Evolutionary conservation across 805 yeast genomes (phyloP), one percentile per base, ranked within the genome.

Genomic region (Candida qinlingensis): DNA sequence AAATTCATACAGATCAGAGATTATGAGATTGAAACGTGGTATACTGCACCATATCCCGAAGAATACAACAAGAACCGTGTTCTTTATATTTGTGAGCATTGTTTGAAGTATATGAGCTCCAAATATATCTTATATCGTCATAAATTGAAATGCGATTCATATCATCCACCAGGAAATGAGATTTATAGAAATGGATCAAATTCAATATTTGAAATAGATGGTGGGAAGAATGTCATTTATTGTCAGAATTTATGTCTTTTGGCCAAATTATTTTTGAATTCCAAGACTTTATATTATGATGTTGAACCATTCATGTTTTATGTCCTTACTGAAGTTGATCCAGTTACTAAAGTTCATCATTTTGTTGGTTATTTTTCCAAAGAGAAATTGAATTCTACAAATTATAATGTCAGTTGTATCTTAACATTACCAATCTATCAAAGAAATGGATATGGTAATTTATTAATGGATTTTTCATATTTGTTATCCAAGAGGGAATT

Each of bases 311-410:
- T 92, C 58, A 77, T 86, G 62, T 94, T 94, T 62, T 94, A 92
- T 66, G 81, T 91, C 2, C 66, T 94, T 41, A 86, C 92, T 5
- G 94, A 86, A 54, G 71, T 76, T 39, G 87, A 82, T 57, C 71
- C 60, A 5, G 43, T 53, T 0, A 55, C 59, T 3, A 60, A 61
- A 7, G 73, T 71, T 13, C 84, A 84, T 61, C 90, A 87, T 60
- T 86, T 94, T 67, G 91, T 91, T 37, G 99, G 99, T 0, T 94
- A 94, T 65, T 94, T 94, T 62, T 87, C 96, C 27, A 94, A 94
- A 59, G 97, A 91, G 59, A 76, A 76, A 50, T 70, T 85, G 51
- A 85, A 83, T 54, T 76, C 82, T 31, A 80, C 92, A 0, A 83
- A 79, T 55, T 89, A 87, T 63, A 92, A 92, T 59, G 81, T 94